phyloP scores from a whole-genome alignment of 495 filamentous ascomycete species.

The Cercophora scortea region DNA sequence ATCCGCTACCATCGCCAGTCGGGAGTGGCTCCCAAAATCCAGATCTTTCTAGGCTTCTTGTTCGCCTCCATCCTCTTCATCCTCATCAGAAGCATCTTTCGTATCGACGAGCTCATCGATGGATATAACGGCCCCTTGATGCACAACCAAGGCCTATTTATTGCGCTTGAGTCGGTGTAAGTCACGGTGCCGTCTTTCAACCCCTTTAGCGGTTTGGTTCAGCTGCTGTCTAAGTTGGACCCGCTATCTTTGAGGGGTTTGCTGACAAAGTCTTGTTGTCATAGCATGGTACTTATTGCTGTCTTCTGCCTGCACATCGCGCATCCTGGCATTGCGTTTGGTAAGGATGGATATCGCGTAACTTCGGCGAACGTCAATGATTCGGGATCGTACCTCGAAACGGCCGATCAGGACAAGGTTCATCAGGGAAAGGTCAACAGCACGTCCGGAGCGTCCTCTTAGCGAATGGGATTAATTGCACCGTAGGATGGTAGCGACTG shows the following conservation, averaged over 20 bases:
- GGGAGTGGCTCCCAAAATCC: constrained; percentile 18
- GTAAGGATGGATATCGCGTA: not conserved
- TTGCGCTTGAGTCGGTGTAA: constrained; percentile 38
- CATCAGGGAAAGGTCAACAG: constrained; percentile 9
- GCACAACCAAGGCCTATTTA: constrained; percentile 38
- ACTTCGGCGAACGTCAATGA: not conserved
- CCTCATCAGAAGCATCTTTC: constrained; percentile 39
- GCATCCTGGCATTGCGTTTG: not conserved
- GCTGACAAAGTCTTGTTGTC: not conserved
- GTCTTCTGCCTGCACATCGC: not conserved
- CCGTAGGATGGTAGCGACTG: too few species aligned
- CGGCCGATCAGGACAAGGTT: not conserved
- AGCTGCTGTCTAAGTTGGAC: too few species aligned
- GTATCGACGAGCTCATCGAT: constrained; percentile 42
- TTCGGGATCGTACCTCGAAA: not conserved
- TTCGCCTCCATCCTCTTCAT: constrained; percentile 36
- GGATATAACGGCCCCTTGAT: constrained; percentile 37
- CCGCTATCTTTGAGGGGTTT: too few species aligned
- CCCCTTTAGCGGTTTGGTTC: too few species aligned
- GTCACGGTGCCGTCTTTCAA: too few species aligned
- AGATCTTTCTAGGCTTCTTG: constrained; percentile 39
- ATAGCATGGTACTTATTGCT: not conserved
- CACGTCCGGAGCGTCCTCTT: too few species aligned
- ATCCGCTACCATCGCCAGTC: constrained; percentile 18
- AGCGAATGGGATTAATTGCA: too few species aligned